These are phyloP conservation scores for Ceratocystiopsis sp. DNA, from an alignment of 2,329 filamentous ascomycete genomes.

Conservation along the genomic window DNA sequence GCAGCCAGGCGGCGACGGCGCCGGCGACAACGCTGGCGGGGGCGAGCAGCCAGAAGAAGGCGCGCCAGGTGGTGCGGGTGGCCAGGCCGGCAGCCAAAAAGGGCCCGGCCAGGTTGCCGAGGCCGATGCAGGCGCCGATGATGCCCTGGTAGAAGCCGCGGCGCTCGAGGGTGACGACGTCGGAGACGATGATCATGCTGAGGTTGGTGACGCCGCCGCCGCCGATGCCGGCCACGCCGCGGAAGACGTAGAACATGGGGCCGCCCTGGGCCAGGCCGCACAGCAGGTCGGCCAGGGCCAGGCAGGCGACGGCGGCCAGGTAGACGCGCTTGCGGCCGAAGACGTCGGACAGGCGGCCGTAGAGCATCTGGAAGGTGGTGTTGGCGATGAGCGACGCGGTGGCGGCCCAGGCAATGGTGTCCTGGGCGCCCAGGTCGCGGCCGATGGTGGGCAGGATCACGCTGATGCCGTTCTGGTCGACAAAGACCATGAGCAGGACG, in stretches of 20 bases:
- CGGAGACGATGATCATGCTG: constrained; percentile 44
- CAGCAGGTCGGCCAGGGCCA: constrained; percentile 39
- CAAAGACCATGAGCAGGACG: constrained; percentile 35
- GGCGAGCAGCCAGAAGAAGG: constrained; percentile 29
- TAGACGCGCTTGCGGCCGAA: constrained; percentile 43
- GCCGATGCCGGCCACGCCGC: constrained; percentile 42
- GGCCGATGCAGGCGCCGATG: constrained; percentile 21
- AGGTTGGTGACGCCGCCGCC: constrained; percentile 42
- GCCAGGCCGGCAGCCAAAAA: constrained; percentile 25
- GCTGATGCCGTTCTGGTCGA: constrained; percentile 40
- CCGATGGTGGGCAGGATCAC: constrained; percentile 30
- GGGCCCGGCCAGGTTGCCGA: constrained; percentile 25
- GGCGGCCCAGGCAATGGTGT: constrained; percentile 38
- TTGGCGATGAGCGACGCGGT: constrained; percentile 36
- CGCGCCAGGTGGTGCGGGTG: constrained; percentile 22
- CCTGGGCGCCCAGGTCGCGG: constrained; percentile 25
- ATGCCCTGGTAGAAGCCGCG: constrained; percentile 37
- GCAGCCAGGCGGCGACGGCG: constrained; percentile 26
- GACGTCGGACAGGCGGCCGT: constrained; percentile 44
- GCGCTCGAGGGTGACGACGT: constrained; percentile 40
- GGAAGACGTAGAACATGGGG: constrained; percentile 42
- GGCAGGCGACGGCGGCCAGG: constrained; percentile 31
- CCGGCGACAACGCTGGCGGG: constrained; percentile 30
- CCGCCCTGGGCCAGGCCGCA: constrained; percentile 39
- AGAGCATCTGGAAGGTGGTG: constrained; percentile 47